Evolutionary conservation across 2,329 filamentous ascomycete genomes (phyloP), one percentile per base, ranked within the genome.

Genomic region (Gremmenia infestans): DNA sequence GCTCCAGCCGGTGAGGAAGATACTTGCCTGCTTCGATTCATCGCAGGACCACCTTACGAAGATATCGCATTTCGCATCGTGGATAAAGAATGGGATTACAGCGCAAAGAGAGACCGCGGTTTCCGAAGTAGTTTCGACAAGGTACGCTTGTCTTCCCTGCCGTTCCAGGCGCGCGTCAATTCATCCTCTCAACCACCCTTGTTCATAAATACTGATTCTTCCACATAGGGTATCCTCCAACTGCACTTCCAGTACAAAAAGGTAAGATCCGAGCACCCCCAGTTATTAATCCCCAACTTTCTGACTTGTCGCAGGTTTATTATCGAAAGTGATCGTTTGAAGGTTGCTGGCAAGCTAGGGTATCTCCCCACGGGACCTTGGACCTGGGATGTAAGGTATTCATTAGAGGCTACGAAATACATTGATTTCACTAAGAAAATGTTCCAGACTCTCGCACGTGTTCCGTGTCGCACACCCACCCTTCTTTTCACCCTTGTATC

Each of bases 171-270:
- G 53, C 52, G 47, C 49, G 55, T 45, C 39, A 55, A 19, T 50
- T 50, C 40, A 23, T 53, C 46, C 47, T 50, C 49, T 46, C 23
- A 32, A 17, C 12, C 42, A 51, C 50, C 58, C 59, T 59, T 50
- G 58, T 54, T 45, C 28, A 52, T 62, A 68, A 73, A 66, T 74
- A 65, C 56, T 65, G 52, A 64, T 58, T 55, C 42, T 55, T 57
- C 48, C 63, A 69, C 36, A 59, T 49, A 95, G 89, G 93, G 93
- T 52, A 96, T 97, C 66, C 77, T 99, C 56, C 92, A 97, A 74
- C 81, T 99, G 56, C 93, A 97, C 72, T 99, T 99, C 72, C 92
- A 97, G 72, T 97, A 97, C 79, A 99, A 97, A 74, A 96, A 96
- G 84, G 91, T 95, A 73, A 65, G 74, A 63, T 42, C 17, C 57